Percentiles rank a stretch among this genome's conserved stretches.
phyloP scores from a whole-genome alignment of 106 monocot species.

The Ottelia alismoides region DNA sequence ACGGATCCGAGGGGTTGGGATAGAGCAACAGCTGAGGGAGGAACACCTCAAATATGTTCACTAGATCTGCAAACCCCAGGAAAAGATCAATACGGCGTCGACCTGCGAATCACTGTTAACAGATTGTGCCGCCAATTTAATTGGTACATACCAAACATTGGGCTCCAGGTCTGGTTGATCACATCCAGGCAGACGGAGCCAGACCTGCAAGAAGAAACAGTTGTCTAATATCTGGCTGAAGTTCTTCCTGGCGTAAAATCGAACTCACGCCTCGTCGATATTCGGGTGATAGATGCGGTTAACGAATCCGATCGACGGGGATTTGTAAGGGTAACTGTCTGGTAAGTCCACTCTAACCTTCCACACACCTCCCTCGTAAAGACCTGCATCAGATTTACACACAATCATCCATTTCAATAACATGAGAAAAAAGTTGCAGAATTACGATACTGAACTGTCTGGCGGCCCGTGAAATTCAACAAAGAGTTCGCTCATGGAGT shows the following conservation, averaged over 20 bases:
- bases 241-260: too few relatives aligned
- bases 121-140: not conserved
- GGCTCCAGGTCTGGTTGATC: slow-evolving; percentile 87
- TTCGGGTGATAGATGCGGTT: slow-evolving; percentile 76
- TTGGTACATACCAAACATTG: slow-evolving; percentile 60
- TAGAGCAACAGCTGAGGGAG: slow-evolving; percentile 74
- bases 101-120: not conserved
- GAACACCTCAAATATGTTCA: slow-evolving; percentile 76
- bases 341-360: slow-evolving; percentile 68
- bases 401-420: not conserved
- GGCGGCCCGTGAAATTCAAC: slow-evolving; percentile 11
- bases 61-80: slow-evolving; percentile 44
- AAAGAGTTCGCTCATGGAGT: slow-evolving; percentile 5
- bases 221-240: not conserved
- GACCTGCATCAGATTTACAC: slow-evolving; percentile 31
- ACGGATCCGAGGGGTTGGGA: slow-evolving; percentile 76
- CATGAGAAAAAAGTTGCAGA: not conserved
- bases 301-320: slow-evolving; percentile 67
- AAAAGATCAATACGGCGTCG: not conserved
- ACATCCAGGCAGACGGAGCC: slow-evolving; percentile 91
- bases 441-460: not conserved
- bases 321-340: slow-evolving; percentile 79
- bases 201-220: slow-evolving; percentile 30
- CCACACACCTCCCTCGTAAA: slow-evolving; percentile 74
- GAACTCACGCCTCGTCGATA: slow-evolving; percentile 68